Conservation (phyloP, 2,329 filamentous ascomycete genomes). For the Ophiocordyceps sinensis region DNA sequence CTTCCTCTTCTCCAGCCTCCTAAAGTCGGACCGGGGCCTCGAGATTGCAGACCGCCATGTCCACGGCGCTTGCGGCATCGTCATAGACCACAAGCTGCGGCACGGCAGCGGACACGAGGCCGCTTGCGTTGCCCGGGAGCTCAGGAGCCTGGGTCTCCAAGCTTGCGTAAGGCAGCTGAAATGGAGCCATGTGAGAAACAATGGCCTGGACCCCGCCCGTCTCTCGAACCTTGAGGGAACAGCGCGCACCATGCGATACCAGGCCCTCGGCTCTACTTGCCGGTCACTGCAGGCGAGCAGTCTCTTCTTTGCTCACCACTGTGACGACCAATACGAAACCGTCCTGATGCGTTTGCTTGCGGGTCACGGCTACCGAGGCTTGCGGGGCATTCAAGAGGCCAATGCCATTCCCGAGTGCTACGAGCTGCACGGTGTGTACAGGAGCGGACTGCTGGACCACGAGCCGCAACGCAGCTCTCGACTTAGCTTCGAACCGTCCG, state of each 20-base stretch:
- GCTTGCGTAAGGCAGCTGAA: slow-evolving; percentile 13
- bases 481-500: neutral
- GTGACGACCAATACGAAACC: slow-evolving; percentile 85
- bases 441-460: slow-evolving; percentile 44
- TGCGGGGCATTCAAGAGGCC: slow-evolving; percentile 52
- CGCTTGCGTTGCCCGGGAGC: slow-evolving; percentile 22
- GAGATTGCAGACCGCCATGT: slow-evolving; percentile 31
- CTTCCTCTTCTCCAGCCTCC: slow-evolving; percentile 46
- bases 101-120: slow-evolving; percentile 38
- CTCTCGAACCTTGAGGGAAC: slow-evolving; percentile 59
- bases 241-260: slow-evolving; percentile 63
- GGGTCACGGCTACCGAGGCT: slow-evolving; percentile 53
- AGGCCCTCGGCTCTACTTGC: slow-evolving; percentile 50
- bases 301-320: slow-evolving; percentile 72
- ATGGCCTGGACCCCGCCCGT: slow-evolving; percentile 14
- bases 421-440: slow-evolving; percentile 56
- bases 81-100: slow-evolving; percentile 45
- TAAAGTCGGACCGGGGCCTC: slow-evolving; percentile 16
- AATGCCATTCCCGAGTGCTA: slow-evolving; percentile 73
- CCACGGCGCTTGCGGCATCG: slow-evolving; percentile 25
- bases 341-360: slow-evolving; percentile 62
- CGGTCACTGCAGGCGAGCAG: slow-evolving; percentile 32
- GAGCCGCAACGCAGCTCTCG: slow-evolving; percentile 12
- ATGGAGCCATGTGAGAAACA: slow-evolving; percentile 31
- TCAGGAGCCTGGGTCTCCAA: slow-evolving; percentile 23